phyloP scores from a whole-genome alignment of 2,329 filamentous ascomycete species.

The Onygenales sp. region DNA sequence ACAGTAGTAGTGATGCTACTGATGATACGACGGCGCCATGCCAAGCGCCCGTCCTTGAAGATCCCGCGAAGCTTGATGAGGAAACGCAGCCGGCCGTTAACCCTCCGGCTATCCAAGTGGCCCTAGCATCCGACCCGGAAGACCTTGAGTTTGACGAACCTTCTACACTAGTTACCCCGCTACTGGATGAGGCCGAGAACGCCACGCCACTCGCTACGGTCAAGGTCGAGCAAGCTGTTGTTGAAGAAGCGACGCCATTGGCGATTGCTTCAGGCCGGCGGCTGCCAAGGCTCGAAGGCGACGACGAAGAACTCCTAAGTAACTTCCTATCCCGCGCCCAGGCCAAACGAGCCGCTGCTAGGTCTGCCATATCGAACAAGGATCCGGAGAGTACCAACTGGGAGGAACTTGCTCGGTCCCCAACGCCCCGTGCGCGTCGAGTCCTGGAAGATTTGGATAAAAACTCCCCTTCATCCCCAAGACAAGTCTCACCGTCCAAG shows the following conservation, averaged over 20 bases:
- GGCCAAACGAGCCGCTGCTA: conserved; percentile 29
- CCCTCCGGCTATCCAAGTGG: background rate
- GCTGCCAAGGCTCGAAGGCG: conserved; percentile 26
- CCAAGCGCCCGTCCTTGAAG: background rate
- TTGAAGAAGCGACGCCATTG: conserved; percentile 21
- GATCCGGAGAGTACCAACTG: conserved; percentile 7
- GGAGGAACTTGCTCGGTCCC: background rate
- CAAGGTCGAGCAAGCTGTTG: conserved; percentile 18
- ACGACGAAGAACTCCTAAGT: conserved; percentile 31
- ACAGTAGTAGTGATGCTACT: background rate
- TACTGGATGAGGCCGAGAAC: background rate
- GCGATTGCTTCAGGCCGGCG: conserved; percentile 28
- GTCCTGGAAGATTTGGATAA: conserved; percentile 27
- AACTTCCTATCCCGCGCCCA: conserved; percentile 32
- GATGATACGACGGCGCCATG: background rate
- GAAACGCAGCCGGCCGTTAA: background rate
- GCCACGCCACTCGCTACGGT: conserved; percentile 7
- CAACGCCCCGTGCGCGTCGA: conserved; percentile 22
- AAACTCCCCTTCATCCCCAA: conserved; percentile 31
- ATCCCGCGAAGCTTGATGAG: background rate
- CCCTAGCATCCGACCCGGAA: background rate
- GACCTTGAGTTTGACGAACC: background rate
- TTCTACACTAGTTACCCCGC: background rate
- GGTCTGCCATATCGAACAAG: conserved; percentile 16
- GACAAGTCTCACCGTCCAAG: conserved; percentile 23